Conservation (phyloP, 495 filamentous ascomycete species). For the Tuber borchii region DNA sequence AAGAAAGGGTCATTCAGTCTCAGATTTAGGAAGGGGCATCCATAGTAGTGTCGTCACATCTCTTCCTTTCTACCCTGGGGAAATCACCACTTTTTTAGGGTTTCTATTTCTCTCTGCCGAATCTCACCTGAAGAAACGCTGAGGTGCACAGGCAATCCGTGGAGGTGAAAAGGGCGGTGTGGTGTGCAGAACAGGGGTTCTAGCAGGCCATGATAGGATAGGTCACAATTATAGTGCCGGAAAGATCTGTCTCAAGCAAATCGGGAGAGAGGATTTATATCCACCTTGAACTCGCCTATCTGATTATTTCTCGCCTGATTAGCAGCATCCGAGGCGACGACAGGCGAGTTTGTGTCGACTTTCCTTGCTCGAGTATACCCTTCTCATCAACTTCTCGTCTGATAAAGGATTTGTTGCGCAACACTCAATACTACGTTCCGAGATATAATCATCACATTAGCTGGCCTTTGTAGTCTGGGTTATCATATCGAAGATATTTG, state of each 20-base stretch:
- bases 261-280: slow-evolving; percentile 32
- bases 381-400: neutral
- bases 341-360: neutral
- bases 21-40: neutral
- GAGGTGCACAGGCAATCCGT: slow-evolving; percentile 1
- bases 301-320: slow-evolving; percentile 15
- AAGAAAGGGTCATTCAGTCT: neutral
- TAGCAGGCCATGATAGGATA: neutral
- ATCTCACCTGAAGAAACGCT: neutral
- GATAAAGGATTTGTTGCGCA: neutral
- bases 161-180: neutral
- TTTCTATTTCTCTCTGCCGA: neutral
- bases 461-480: neutral
- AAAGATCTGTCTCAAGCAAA: slow-evolving; percentile 18
- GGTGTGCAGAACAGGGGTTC: neutral
- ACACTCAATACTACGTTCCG: neutral
- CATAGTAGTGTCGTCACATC: neutral
- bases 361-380: neutral
- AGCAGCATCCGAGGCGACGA: slow-evolving; percentile 11
- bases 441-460: neutral
- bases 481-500: neutral
- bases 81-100: neutral
- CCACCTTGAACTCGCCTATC: slow-evolving; percentile 19
- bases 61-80: neutral
- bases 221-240: slow-evolving; percentile 10